phyloP scores from a whole-genome alignment of 805 yeast species.

The Saturnispora zaruensis region DNA sequence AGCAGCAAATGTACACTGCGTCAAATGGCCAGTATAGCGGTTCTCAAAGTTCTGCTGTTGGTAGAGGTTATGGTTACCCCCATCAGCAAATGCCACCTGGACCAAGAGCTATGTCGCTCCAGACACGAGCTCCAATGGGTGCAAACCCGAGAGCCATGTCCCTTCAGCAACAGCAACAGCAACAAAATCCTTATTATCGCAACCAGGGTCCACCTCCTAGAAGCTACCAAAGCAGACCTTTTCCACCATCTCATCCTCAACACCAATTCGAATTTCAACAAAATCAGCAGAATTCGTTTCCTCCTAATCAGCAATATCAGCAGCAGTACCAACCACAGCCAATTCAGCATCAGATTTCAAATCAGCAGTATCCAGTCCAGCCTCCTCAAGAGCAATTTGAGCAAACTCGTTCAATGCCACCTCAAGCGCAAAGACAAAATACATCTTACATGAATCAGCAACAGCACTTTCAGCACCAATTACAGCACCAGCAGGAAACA shows the following conservation, averaged over 20 bases:
- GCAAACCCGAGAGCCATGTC: conserved; percentile 25
- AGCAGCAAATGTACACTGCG: background rate
- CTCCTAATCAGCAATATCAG: background rate
- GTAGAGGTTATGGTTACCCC: background rate
- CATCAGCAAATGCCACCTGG: conserved; percentile 1
- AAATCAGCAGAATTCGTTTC: background rate
- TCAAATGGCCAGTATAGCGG: background rate
- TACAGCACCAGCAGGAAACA: background rate
- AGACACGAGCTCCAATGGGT: conserved; percentile 10
- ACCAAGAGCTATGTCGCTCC: conserved; percentile 14
- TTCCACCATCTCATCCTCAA: background rate
- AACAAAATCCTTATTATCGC: background rate
- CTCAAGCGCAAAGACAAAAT: background rate
- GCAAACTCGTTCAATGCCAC: background rate
- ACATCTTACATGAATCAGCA: background rate
- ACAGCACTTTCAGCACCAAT: background rate
- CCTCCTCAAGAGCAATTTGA: background rate
- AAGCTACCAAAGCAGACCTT: background rate
- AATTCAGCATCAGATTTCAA: background rate
- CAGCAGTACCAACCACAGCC: background rate
- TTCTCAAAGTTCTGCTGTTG: background rate
- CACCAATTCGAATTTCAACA: background rate
- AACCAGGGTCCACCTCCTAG: background rate
- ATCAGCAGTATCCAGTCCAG: background rate
- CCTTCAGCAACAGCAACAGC: conserved; percentile 15